These are phyloP conservation scores for Massariosphaeria phaeospora DNA, from an alignment of 495 filamentous ascomycete genomes.

Conservation along the genomic window DNA sequence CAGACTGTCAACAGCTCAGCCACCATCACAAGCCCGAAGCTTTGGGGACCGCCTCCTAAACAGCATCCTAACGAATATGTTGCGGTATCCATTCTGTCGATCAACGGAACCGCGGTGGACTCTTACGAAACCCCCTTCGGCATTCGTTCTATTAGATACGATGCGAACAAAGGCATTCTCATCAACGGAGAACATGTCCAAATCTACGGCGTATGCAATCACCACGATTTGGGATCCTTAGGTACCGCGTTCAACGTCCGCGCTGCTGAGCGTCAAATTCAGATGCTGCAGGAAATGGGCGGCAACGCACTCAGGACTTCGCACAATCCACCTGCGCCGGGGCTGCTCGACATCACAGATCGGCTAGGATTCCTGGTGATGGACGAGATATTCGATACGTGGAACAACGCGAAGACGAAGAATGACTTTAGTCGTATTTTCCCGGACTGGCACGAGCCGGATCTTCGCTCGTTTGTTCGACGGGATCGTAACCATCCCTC, in stretches of 20 bases:
- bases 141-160: slow-evolving; percentile 43
- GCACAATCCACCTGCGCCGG: slow-evolving; percentile 34
- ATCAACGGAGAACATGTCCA: slow-evolving; percentile 43
- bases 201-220: slow-evolving; percentile 46
- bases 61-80: slow-evolving; percentile 47
- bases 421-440: slow-evolving; percentile 50
- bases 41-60: slow-evolving; percentile 47
- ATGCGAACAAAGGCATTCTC: slow-evolving; percentile 40
- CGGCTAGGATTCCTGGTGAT: slow-evolving; percentile 11
- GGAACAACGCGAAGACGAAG: slow-evolving; percentile 41
- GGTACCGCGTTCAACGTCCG: slow-evolving; percentile 47
- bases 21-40: slow-evolving; percentile 39
- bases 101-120: slow-evolving; percentile 38
- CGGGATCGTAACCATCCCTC: slow-evolving; percentile 52
- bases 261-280: slow-evolving; percentile 44
- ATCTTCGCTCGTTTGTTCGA: slow-evolving; percentile 46
- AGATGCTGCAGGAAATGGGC: slow-evolving; percentile 48
- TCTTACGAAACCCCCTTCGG: slow-evolving; percentile 49
- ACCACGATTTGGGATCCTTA: slow-evolving; percentile 48
- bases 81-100: slow-evolving; percentile 41
- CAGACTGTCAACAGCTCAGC: slow-evolving; percentile 38
- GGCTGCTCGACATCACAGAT: slow-evolving; percentile 17
- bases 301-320: slow-evolving; percentile 48
- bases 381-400: slow-evolving; percentile 44
- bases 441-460: slow-evolving; percentile 46